Base-by-base conservation (phyloP, 2,329 filamentous ascomycete species). In the Hypoxylon rubiginosum region DNA sequence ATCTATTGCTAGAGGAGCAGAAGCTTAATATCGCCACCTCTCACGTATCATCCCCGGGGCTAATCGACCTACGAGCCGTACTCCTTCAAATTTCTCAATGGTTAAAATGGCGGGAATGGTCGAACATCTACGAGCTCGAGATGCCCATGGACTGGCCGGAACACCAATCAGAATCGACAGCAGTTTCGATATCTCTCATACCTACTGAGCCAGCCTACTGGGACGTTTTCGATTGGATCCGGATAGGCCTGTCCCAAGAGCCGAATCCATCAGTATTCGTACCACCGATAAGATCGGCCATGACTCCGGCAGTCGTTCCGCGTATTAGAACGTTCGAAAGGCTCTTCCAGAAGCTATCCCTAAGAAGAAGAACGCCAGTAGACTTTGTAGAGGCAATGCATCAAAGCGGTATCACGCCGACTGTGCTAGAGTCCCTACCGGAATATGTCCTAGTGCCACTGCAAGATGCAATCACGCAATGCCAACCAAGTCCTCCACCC, bases 1-100 rank as follows among this genome's bases (percentile, higher is more conserved):
- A 99, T 79, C 83, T 98, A 2, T 82, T 97, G n/a, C 86, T 92
- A 0, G 95, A 99, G 77, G 96, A 99, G 76, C 86, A 92, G 67
- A 98, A 97, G 75, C 85, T 99, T 1, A 88, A 92, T 66, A 86
- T 90, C 4, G 82, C 84, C 67, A 78, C 79, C 0, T 79, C 83
- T 0, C 83, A 85, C 54, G 80, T 81, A 41, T 69, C 73, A 1
- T 82, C 82, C 3, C 80, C 82, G 0, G 81, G 83, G 0, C 79
- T 82, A 26, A 77, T 79, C 9, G 83, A 86, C 51, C 73, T 98
- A 21, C 87, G 88, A n/a, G 89, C 92, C 15, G 78, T 97, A 1
- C 81, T 98, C 46, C 90, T 91, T 49, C 95, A 97, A 76, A 84
- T 99, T 61, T 88, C 91, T 0, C 83, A 86, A 57, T 98, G 95